Percentiles rank a stretch among this genome's conserved stretches.
These are phyloP conservation scores for Chaetothyriales sp. DNA, from an alignment of 2,329 filamentous ascomycete species.

Conservation along the genomic window DNA sequence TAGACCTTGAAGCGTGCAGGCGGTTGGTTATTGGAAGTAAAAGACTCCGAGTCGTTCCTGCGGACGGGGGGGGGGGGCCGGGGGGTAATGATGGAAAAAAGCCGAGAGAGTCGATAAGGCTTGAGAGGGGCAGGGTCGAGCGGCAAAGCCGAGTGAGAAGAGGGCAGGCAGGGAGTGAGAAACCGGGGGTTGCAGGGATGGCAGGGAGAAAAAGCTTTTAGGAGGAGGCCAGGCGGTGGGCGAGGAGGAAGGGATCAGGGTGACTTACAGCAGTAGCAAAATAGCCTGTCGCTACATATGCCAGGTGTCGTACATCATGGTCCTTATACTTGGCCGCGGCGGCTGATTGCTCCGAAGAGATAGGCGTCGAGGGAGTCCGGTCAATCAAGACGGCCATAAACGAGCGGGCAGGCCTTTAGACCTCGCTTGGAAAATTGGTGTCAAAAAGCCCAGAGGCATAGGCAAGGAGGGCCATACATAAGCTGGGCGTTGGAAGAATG, in stretches of 20 bases:
- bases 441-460: neutral
- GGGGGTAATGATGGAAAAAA: slow-evolving; percentile 11
- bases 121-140: neutral
- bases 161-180: neutral
- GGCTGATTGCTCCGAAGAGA: neutral
- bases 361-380: neutral
- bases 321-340: neutral
- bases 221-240: neutral
- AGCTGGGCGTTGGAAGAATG: neutral
- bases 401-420: neutral
- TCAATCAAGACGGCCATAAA: neutral
- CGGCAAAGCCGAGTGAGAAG: neutral
- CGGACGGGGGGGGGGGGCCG: neutral
- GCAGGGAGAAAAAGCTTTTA: neutral
- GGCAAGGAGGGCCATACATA: neutral
- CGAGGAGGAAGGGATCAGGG: neutral
- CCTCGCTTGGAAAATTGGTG: neutral
- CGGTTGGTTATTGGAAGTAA: slow-evolving; percentile 15
- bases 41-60: neutral
- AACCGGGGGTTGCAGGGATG: neutral
- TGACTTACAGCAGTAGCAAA: neutral
- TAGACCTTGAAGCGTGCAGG: slow-evolving; percentile 8
- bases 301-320: neutral
- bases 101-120: slow-evolving; percentile 8
- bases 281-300: neutral